Base-by-base conservation (phyloP, 331 rosid species). In the Malus hybrid region DNA sequence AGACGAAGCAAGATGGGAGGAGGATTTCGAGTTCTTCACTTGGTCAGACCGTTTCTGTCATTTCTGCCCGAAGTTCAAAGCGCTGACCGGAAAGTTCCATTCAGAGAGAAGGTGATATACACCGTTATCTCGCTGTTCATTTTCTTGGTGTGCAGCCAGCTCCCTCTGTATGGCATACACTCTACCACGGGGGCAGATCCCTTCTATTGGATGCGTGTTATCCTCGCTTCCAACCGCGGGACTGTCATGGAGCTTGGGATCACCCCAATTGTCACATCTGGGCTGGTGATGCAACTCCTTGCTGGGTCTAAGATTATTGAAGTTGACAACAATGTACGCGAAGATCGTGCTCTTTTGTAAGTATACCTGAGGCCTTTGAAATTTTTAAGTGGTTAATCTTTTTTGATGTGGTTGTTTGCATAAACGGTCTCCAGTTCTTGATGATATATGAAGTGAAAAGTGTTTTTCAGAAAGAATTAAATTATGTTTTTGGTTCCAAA, bases 241-340 rank as follows among this genome's bases (percentile, higher is more conserved):
- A 94, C 99, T 29, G 97, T 94, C 42, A 93, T 94, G 99, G 99
- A 94, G 83, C 98, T 94, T 39, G 96, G 97, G 64, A 91, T 94
- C 78, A 93, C 98, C 58, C 98, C 98, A 10, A 93, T 93, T 82
- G 96, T 93, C 65, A 93, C 98, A 32, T 93, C 96, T 64, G 96
- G 97, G 56, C 76, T 93, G 76, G 97, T 93, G 22, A 91, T 91
- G 96, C 97, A 93, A 64, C 96, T 93, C 76, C 79, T 91, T 39
- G 97, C 87, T 70, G 97, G 98, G 15, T 93, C 97, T 1, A 91
- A 91, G 86, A 91, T 93, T 64, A 89, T 93, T 79, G 97, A 94
- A 74, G 97, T 92, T 5, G 96, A 94, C 85, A 94, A 94, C 83
- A 94, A 90, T 82, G 99, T 94, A 30, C 90, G 96, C 9, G 99